These are phyloP conservation scores for Eutrema yunnanense DNA, from an alignment of 345 rosid species.

Conservation along the genomic window DNA sequence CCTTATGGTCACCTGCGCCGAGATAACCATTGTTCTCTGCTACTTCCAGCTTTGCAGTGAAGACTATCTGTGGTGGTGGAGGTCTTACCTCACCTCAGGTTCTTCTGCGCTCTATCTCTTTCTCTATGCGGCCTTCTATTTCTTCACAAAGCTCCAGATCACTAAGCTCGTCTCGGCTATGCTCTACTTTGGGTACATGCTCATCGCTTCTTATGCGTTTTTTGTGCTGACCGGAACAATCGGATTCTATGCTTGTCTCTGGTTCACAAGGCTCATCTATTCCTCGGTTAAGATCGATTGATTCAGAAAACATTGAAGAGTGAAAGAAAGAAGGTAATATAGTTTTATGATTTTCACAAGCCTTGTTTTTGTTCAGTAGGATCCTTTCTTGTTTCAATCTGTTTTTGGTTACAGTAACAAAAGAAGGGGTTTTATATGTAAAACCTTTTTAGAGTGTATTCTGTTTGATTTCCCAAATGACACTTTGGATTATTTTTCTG, in stretches of 20 bases:
- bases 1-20: constrained; percentile 67
- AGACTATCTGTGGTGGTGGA: constrained; percentile 91
- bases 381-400: constrained; percentile 13
- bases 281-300: constrained; percentile 79
- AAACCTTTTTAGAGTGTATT: constrained; percentile 8
- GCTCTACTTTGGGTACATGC: constrained; percentile 77
- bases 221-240: constrained; percentile 71
- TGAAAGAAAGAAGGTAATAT: constrained; percentile 10
- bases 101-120: constrained; percentile 71
- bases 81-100: constrained; percentile 81
- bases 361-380: constrained; percentile 8
- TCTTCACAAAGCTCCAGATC: constrained; percentile 83
- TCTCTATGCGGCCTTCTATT: constrained; percentile 70
- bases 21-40: constrained; percentile 71
- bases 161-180: constrained; percentile 60
- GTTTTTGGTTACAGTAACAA: constrained; percentile 23
- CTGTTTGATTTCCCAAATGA: constrained; percentile 15
- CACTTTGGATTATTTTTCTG: constrained; percentile 6
- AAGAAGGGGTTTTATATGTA: constrained; percentile 11
- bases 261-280: constrained; percentile 82
- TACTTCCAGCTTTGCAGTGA: constrained; percentile 84
- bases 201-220: constrained; percentile 60
- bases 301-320: constrained; percentile 7
- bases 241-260: constrained; percentile 70
- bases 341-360: constrained; percentile 13